Evolutionary conservation across 2,329 filamentous ascomycete genomes (phyloP), one percentile per base, ranked within the genome.

Genomic region (Trichoderma brevicompactum): DNA sequence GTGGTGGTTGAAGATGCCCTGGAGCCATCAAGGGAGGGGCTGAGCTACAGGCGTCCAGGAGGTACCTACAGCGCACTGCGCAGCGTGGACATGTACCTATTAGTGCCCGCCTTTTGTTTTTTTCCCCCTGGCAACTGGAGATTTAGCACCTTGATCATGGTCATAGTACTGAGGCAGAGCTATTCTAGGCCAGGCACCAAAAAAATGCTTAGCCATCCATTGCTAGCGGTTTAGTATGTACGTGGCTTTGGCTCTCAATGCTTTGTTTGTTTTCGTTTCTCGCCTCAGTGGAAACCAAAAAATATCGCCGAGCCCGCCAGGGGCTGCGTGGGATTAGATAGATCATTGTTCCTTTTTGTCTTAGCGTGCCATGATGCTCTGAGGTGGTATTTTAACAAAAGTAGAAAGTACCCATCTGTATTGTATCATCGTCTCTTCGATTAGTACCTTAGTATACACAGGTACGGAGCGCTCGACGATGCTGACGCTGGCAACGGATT

Each of bases 1-100:
- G 52, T 66, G 65, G 60, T 66, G 65, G 52, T 64, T 50, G 46
- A 46, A 40, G 19, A 28, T 40, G 52, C 59, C 49, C 59, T 63
- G 59, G 41, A 50, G 48, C 19, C 48, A n/a, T n/a, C 8, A 17
- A 43, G 34, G 32, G 48, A 52, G 46, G 58, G 46, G 58, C 17
- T 50, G 56, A 6, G 46, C 28, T 28, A 50, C 46, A 60, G 44
- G 19, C 44, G 44, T 7, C 34, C 56, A 49, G 10, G 32, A 60
- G 44, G 55, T 19, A 8, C 23, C 46, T 49, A 50, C 53, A 56
- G 53, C 53, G 53, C 53, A 55, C 4, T 43, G 38, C 9, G 40
- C 13, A 41, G 12, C 13, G 5, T 5, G 40, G 40, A 41, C 9
- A 41, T 12, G 40, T 41, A 15, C 40, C 9, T 41, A 15, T 41